Evolutionary conservation across 2,329 filamentous ascomycete genomes (phyloP).

Genomic region (Trichoderma atrobrunneum): DNA sequence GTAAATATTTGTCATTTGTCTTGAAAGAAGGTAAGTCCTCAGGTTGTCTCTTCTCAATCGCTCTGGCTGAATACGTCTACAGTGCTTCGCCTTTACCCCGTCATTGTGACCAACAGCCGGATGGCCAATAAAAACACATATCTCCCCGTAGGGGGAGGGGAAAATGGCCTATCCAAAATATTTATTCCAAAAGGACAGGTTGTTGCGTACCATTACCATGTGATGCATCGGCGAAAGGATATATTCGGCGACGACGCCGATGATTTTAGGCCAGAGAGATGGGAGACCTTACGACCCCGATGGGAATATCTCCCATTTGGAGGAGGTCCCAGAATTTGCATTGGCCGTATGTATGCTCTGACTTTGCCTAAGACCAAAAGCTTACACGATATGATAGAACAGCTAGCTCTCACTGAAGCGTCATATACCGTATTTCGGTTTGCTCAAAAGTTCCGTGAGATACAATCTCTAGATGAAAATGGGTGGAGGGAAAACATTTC

Average conservation of each 20-base stretch:
- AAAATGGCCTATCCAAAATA: conserved; percentile 36
- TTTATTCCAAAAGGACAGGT: conserved; percentile 38
- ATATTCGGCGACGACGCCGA: conserved; percentile 1
- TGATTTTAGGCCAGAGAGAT: neutral
- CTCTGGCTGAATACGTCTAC: neutral
- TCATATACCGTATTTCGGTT: neutral
- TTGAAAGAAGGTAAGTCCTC: neutral
- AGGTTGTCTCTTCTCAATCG: neutral
- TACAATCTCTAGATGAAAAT: neutral
- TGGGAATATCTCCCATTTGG: too few species aligned
- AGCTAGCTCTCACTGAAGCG: neutral
- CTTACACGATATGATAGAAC: neutral
- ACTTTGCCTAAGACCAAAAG: neutral
- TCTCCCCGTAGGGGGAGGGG: conserved; percentile 42
- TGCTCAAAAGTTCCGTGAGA: neutral
- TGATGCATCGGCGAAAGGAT: neutral
- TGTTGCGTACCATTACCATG: conserved; percentile 33
- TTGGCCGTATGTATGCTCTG: neutral
- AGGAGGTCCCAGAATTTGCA: too few species aligned
- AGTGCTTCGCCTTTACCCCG: conserved; percentile 44
- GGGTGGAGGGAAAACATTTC: neutral
- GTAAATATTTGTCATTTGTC: neutral
- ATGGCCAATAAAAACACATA: conserved; percentile 41
- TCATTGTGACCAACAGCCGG: conserved; percentile 43
- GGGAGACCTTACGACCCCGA: neutral